Conservation (phyloP, 345 rosid genomes). For the Heritiera fomes region DNA sequence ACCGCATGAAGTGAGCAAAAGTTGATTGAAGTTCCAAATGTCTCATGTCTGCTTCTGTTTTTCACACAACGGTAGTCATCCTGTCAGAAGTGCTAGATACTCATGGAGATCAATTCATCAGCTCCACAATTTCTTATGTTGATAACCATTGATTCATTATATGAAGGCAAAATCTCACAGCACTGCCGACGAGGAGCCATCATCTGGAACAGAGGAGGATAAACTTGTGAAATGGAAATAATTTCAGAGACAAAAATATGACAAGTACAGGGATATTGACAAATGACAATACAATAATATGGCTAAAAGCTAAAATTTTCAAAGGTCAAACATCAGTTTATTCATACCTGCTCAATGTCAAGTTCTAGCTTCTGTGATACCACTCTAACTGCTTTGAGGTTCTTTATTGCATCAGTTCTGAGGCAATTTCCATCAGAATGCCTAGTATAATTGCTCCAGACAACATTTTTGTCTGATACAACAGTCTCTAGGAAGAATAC, state of each 20-base stretch:
- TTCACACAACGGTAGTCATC: conserved; percentile 20
- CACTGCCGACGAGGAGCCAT: conserved; percentile 71
- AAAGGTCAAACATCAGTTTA: conserved; percentile 3
- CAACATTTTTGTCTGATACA: conserved; percentile 42
- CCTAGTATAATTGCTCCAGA: conserved; percentile 61
- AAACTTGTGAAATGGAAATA: background rate
- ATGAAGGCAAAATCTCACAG: conserved; percentile 52
- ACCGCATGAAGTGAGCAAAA: conserved; percentile 2
- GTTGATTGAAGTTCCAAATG: no score
- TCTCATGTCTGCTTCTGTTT: conserved; percentile 1
- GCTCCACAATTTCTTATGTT: conserved; percentile 55
- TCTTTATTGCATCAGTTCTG: conserved; percentile 44
- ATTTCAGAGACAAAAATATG: background rate
- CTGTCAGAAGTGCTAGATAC: conserved; percentile 28
- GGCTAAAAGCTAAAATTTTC: background rate
- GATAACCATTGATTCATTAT: conserved; percentile 54
- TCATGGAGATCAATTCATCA: conserved; percentile 67
- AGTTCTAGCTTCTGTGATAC: conserved; percentile 50
- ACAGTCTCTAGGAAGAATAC: conserved; percentile 63
- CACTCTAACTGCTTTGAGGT: conserved; percentile 47
- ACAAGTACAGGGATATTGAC: background rate
- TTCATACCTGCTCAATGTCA: conserved; percentile 58
- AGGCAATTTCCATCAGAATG: conserved; percentile 47
- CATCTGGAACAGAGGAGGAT: conserved; percentile 39
- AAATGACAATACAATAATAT: background rate